phyloP scores from a whole-genome alignment of 148 eudicot species.

The Fallopia convolvulus region DNA sequence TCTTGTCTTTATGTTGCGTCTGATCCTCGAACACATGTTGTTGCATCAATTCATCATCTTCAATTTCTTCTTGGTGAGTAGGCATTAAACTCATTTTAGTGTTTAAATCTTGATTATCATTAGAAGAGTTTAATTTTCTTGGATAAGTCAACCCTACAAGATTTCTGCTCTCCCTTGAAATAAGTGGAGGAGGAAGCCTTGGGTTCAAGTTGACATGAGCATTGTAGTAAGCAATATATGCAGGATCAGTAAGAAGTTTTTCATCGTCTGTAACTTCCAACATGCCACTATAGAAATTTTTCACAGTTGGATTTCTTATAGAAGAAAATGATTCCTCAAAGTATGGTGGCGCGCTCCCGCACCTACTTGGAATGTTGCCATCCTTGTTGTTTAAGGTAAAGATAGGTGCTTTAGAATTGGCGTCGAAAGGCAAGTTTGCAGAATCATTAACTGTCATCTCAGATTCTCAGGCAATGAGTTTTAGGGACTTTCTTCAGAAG shows the following conservation, averaged over 20 bases:
- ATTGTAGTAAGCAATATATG: constrained; percentile 46
- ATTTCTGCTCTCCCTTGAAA: constrained; percentile 45
- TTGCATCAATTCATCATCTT: constrained; percentile 16
- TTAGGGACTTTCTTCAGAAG: not conserved
- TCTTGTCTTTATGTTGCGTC: not conserved
- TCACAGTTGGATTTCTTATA: constrained; percentile 16
- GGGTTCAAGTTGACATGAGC: constrained; percentile 56
- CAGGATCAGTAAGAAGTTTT: constrained; percentile 44
- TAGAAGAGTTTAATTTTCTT: constrained; percentile 14
- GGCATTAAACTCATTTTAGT: constrained; percentile 9
- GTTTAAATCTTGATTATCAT: not conserved
- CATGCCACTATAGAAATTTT: constrained; percentile 14
- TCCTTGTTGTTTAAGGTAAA: not conserved
- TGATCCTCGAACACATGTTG: constrained; percentile 13
- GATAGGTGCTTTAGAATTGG: not conserved
- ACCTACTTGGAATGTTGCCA: constrained; percentile 24
- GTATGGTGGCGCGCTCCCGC: constrained; percentile 45
- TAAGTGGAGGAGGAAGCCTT: constrained; percentile 59
- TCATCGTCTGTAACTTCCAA: constrained; percentile 35
- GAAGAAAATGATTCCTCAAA: constrained; percentile 29
- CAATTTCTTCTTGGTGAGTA: constrained; percentile 31
- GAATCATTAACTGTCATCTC: constrained; percentile 5
- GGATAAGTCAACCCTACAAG: constrained; percentile 14
- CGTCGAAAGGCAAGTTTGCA: not conserved
- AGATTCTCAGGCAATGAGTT: not conserved